Percentiles rank a stretch among this genome's conserved stretches.
phyloP scores from a whole-genome alignment of 129 eudicot genomes.

The Apium graveolens region DNA sequence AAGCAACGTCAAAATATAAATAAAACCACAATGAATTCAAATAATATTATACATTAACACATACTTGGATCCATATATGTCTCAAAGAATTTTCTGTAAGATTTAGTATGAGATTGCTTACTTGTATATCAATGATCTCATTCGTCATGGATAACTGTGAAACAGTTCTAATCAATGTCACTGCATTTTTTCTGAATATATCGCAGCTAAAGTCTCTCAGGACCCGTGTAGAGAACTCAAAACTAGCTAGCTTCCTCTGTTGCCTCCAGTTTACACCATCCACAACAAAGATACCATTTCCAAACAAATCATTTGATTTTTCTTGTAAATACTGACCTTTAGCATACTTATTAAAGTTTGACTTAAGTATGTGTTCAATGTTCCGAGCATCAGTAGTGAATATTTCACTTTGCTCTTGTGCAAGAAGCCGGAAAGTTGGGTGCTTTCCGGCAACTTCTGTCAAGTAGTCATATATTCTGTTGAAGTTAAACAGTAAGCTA shows the following conservation, averaged over 20 bases:
- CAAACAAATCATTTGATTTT: slow-evolving; percentile 47
- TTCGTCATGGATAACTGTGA: slow-evolving; percentile 16
- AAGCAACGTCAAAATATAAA: too few relatives aligned
- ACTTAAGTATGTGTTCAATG: slow-evolving; percentile 59
- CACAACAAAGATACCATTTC: slow-evolving; percentile 64
- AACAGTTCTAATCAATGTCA: slow-evolving; percentile 36
- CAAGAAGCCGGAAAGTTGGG: slow-evolving; percentile 53
- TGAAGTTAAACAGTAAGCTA: slow-evolving; percentile 40
- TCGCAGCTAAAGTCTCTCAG: slow-evolving; percentile 63
- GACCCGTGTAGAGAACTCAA: slow-evolving; percentile 61
- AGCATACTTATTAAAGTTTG: slow-evolving; percentile 52
- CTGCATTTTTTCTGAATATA: slow-evolving; percentile 46
- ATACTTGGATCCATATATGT: neutral
- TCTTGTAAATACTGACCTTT: slow-evolving; percentile 45
- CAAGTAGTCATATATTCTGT: slow-evolving; percentile 39
- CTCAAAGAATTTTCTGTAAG: neutral
- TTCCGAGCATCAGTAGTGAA: slow-evolving; percentile 51
- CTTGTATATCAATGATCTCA: slow-evolving; percentile 49
- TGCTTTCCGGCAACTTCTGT: slow-evolving; percentile 37
- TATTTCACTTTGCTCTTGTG: slow-evolving; percentile 39
- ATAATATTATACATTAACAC: too few relatives aligned
- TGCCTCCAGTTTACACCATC: slow-evolving; percentile 65
- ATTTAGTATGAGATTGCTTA: slow-evolving; percentile 16
- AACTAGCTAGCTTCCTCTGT: slow-evolving; percentile 73
- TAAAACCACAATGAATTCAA: too few relatives aligned